Evolutionary conservation across 345 rosid species (phyloP).

Genomic region (Hibiscus tridactylites): DNA sequence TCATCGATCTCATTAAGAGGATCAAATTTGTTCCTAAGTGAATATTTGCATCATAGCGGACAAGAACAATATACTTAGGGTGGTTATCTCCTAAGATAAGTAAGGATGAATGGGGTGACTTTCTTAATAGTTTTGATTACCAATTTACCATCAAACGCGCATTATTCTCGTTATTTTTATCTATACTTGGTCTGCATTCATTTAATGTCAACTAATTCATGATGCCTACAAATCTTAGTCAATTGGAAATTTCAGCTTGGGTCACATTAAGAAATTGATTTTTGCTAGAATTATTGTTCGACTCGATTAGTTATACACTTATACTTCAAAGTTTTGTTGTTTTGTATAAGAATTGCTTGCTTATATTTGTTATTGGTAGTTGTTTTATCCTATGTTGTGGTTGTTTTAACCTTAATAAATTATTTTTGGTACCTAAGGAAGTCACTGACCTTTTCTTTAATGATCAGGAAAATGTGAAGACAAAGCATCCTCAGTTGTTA

Average conservation of each 20-base stretch:
- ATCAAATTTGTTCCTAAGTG: not conserved
- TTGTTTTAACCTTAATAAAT: not conserved
- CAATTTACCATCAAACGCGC: not conserved
- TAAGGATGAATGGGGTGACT: not conserved
- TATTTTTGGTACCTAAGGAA: not conserved
- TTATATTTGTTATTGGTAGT: not conserved
- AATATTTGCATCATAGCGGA: not conserved
- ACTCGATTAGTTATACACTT: too few species aligned
- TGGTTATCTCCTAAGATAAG: not conserved
- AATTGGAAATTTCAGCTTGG: not conserved
- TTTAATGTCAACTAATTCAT: not conserved
- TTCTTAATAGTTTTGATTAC: not conserved
- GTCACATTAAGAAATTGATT: not conserved
- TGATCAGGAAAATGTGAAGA: slow-evolving; percentile 77
- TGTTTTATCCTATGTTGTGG: not conserved
- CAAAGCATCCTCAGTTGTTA: slow-evolving; percentile 86
- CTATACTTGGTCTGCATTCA: not conserved
- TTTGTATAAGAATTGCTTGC: not conserved
- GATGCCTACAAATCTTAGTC: not conserved
- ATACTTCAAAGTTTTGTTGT: not conserved
- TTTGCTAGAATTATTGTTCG: not conserved
- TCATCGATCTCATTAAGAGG: not conserved
- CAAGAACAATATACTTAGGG: not conserved
- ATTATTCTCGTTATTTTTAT: not conserved
- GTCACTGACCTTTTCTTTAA: not conserved